Conservation (phyloP, 805 yeast species). For the Candida cerambycidarum region DNA sequence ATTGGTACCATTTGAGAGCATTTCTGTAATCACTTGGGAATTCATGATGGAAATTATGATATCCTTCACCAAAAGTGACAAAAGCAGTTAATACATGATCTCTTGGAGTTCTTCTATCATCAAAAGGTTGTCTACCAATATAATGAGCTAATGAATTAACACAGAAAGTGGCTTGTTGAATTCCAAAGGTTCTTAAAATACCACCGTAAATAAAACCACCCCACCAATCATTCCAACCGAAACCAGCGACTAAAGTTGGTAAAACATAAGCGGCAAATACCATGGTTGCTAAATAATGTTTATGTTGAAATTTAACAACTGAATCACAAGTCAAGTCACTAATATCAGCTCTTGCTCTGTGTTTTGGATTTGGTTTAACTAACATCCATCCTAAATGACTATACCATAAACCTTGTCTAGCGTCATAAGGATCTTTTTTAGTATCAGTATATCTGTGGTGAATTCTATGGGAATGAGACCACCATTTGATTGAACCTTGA, state of each 20-base stretch:
- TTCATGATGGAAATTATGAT: conserved; percentile 89
- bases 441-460: conserved; percentile 89
- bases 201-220: conserved; percentile 84
- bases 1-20: conserved; percentile 85
- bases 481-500: conserved; percentile 87
- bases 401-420: conserved; percentile 80
- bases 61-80: conserved; percentile 86
- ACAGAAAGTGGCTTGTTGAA: conserved; percentile 86
- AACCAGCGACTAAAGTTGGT: conserved; percentile 64
- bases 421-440: conserved; percentile 80
- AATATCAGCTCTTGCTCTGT: conserved; percentile 78
- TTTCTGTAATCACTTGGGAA: conserved; percentile 88
- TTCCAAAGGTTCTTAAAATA: conserved; percentile 61
- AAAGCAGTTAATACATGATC: conserved; percentile 79
- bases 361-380: conserved; percentile 74
- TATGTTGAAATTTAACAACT: conserved; percentile 78
- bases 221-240: conserved; percentile 52
- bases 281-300: conserved; percentile 69
- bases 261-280: conserved; percentile 56
- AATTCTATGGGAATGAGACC: conserved; percentile 83
- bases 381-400: conserved; percentile 89
- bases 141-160: conserved; percentile 85
- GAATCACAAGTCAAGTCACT: conserved; percentile 75
- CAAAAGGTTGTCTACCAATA: conserved; percentile 84
- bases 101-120: conserved; percentile 84